Conservation (phyloP, 108 stramenopile species). For the Cyclostephanos invisitatus region DNA sequence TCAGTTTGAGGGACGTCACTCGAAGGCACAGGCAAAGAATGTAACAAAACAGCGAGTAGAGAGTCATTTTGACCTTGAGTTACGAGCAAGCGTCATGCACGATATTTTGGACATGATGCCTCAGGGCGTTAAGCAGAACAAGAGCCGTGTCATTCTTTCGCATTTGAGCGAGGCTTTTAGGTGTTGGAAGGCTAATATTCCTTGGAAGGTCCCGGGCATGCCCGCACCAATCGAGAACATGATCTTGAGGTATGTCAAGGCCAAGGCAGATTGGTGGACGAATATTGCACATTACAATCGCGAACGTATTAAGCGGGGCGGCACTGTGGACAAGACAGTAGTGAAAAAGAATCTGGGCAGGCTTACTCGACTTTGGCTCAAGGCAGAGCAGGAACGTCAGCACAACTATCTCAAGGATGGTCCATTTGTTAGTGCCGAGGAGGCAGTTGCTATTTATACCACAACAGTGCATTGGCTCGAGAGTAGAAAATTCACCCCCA, state of each 20-base stretch:
- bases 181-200: conserved; percentile 99
- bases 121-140: conserved; percentile 98
- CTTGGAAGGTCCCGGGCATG: conserved; percentile 99
- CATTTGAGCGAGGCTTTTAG: conserved; percentile 98
- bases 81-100: conserved; percentile 99
- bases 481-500: conserved; percentile 97
- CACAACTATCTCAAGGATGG: conserved; percentile 99
- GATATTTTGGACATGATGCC: conserved; percentile 99
- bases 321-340: conserved; percentile 99
- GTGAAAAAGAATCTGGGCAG: conserved; percentile 99
- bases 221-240: conserved; percentile 99
- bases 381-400: conserved; percentile 99
- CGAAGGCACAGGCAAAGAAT: conserved; percentile 96
- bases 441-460: conserved; percentile 99
- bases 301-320: conserved; percentile 99
- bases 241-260: conserved; percentile 99
- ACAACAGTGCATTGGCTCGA: conserved; percentile 99
- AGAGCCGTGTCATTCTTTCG: conserved; percentile 94
- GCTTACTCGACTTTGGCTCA: conserved; percentile 97
- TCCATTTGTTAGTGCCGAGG: conserved; percentile 98
- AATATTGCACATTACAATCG: conserved; percentile 99
- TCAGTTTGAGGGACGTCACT: conserved; percentile 98
- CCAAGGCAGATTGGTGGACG: conserved; percentile 99
- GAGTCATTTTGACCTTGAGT: conserved; percentile 98
- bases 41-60: conserved; percentile 99